Evolutionary conservation across 208 protist species (phyloP).

Genomic region (Crithidia bombi): DNA sequence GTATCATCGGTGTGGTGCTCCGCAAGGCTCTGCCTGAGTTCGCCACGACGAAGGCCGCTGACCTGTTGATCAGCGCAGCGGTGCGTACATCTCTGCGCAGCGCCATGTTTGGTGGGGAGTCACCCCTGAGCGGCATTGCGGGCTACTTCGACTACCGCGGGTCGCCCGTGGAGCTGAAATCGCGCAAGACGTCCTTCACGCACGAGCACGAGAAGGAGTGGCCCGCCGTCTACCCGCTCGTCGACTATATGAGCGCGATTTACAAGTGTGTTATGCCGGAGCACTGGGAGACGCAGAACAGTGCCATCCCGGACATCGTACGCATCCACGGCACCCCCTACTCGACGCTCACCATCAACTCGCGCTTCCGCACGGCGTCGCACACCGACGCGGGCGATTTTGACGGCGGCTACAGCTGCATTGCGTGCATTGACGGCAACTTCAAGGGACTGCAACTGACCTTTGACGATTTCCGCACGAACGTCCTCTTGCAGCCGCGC

Average conservation of each 20-base stretch:
- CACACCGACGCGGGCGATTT: constrained; percentile 93
- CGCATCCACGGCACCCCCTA: constrained; percentile 89
- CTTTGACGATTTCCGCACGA: constrained; percentile 79
- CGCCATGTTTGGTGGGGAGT: constrained; percentile 79
- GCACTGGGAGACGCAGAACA: constrained; percentile 76
- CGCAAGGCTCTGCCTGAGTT: constrained; percentile 68
- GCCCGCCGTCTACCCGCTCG: constrained; percentile 83
- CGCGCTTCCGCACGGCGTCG: constrained; percentile 86
- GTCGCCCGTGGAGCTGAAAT: constrained; percentile 84
- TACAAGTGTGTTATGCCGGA: constrained; percentile 73
- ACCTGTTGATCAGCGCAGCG: constrained; percentile 74
- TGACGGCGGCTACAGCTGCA: constrained; percentile 85
- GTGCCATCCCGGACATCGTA: constrained; percentile 85
- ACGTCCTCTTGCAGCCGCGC: constrained; percentile 71
- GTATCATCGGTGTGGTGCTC: constrained; percentile 67
- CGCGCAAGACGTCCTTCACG: constrained; percentile 89
- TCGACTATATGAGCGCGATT: constrained; percentile 88
- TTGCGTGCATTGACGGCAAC: constrained; percentile 84
- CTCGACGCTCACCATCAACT: constrained; percentile 92
- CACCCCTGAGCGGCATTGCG: constrained; percentile 88
- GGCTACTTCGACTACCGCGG: constrained; percentile 92
- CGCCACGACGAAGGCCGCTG: constrained; percentile 61
- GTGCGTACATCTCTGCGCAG: constrained; percentile 68
- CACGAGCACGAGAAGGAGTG: constrained; percentile 68
- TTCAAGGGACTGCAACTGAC: constrained; percentile 80